Evolutionary conservation across 1,139 yeast species (phyloP).

Genomic region (Hemisphaericaspora xylofermentans): DNA sequence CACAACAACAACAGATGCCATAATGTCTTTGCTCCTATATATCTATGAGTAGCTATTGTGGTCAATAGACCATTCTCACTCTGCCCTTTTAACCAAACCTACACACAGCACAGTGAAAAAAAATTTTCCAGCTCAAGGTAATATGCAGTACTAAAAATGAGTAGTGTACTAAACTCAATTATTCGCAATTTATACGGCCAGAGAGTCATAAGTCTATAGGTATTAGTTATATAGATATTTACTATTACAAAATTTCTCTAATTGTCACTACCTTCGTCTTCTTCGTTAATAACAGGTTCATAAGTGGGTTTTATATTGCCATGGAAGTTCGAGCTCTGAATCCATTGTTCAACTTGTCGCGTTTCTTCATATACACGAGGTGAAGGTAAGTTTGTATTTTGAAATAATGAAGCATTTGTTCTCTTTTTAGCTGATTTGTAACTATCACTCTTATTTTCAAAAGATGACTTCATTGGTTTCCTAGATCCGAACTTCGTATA

Average conservation of each 20-base stretch:
- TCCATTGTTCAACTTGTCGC: constrained; percentile 15
- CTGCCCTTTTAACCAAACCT: not conserved
- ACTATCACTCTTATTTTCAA: not conserved
- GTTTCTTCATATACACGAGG: constrained; percentile 14
- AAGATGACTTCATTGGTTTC: not conserved
- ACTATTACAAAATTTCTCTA: too few species aligned
- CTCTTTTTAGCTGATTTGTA: not conserved
- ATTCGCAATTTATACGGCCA: not conserved
- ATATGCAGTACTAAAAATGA: constrained; percentile 6
- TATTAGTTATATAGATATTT: too few species aligned
- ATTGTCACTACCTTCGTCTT: constrained; percentile 21
- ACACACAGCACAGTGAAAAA: constrained; percentile 5
- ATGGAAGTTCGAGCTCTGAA: constrained; percentile 7
- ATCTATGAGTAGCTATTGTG: not conserved
- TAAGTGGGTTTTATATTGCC: constrained; percentile 14
- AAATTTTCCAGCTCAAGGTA: constrained; percentile 8
- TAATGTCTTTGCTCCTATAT: constrained; percentile 10
- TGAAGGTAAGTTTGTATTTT: constrained; percentile 1
- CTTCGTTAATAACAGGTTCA: constrained; percentile 28
- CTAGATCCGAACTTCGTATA: constrained; percentile 20
- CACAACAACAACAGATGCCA: constrained; percentile 49
- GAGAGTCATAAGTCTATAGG: too few species aligned
- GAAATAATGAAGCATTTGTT: constrained; percentile 3
- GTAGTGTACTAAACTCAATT: constrained; percentile 1
- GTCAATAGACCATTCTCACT: not conserved